Conservation (phyloP, 768 basidiomycete genomes). For the Tulasnella sp. region DNA sequence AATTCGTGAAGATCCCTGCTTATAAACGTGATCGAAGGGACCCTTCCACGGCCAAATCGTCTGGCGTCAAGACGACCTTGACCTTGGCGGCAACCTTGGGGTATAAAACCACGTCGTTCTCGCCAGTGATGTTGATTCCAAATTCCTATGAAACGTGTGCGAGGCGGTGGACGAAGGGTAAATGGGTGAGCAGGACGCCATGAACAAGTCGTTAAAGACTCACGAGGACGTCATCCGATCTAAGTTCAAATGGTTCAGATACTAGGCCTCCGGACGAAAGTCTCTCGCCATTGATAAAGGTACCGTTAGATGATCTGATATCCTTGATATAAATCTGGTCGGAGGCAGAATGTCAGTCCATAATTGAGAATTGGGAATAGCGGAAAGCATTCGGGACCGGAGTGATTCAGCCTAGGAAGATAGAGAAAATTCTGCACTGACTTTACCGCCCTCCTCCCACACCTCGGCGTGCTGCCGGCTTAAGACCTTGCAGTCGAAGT, state of each 20-base stretch:
- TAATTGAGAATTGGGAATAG: neutral
- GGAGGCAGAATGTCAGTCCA: constrained; percentile 1
- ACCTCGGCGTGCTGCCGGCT: constrained; percentile 94
- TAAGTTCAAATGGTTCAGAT: constrained; percentile 85
- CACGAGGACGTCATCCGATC: constrained; percentile 92
- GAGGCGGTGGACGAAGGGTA: too few relatives aligned
- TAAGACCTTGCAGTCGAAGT: constrained; percentile 92
- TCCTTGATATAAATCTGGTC: constrained; percentile 91
- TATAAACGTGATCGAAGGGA: too few relatives aligned
- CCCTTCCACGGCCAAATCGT: too few relatives aligned
- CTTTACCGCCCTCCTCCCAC: constrained; percentile 87
- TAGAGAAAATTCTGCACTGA: constrained; percentile 25
- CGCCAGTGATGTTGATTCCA: constrained; percentile 96
- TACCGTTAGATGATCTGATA: constrained; percentile 95
- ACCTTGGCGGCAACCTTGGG: constrained; percentile 97
- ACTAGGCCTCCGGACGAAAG: constrained; percentile 81
- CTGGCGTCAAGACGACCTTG: constrained; percentile 72
- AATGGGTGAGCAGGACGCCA: neutral
- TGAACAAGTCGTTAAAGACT: constrained; percentile 28
- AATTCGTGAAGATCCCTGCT: too few relatives aligned
- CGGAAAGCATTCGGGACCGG: neutral
- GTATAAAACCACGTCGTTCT: constrained; percentile 94
- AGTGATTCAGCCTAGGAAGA: neutral
- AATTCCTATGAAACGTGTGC: constrained; percentile 79
- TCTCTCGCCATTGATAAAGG: constrained; percentile 93